Conservation (phyloP, 805 yeast species). For the Ogataea minuta region DNA sequence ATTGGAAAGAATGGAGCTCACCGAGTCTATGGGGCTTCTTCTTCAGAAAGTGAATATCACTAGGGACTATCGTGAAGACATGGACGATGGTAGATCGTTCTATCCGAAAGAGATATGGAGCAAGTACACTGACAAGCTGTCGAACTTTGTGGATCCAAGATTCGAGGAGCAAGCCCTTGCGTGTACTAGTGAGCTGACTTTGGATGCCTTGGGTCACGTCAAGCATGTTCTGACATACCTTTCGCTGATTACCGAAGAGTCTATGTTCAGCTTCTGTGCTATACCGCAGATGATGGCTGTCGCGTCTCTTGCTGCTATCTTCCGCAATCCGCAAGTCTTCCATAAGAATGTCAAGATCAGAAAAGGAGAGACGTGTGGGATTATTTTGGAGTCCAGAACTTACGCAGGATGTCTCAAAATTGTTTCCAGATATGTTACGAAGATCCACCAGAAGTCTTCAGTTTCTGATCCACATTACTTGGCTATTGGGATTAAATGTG, state of each 20-base stretch:
- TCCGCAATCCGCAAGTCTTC: constrained; percentile 74
- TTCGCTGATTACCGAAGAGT: constrained; percentile 72
- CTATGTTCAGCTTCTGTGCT: constrained; percentile 87
- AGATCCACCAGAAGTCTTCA: constrained; percentile 73
- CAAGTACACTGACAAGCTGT: constrained; percentile 64
- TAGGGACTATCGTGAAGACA: constrained; percentile 90
- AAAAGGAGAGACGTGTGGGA: constrained; percentile 78
- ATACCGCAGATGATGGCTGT: constrained; percentile 99
- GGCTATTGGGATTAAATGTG: constrained; percentile 79
- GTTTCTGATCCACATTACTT: constrained; percentile 86
- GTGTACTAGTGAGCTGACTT: constrained; percentile 79
- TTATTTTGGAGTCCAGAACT: constrained; percentile 72
- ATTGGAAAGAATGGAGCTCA: constrained; percentile 53
- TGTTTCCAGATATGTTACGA: constrained; percentile 69
- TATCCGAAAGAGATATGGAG: constrained; percentile 97
- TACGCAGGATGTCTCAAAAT: constrained; percentile 73
- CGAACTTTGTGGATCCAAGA: constrained; percentile 55
- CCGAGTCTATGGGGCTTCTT: constrained; percentile 90
- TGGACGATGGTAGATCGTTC: constrained; percentile 87
- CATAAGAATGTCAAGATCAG: constrained; percentile 78
- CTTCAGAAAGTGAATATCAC: constrained; percentile 95
- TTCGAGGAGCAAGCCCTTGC: constrained; percentile 54
- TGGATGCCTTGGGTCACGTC: constrained; percentile 75
- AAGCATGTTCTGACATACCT: constrained; percentile 74
- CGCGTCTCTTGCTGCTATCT: constrained; percentile 85